Base-by-base conservation (phyloP, 768 basidiomycete species). In the Cytidiella melzeri region DNA sequence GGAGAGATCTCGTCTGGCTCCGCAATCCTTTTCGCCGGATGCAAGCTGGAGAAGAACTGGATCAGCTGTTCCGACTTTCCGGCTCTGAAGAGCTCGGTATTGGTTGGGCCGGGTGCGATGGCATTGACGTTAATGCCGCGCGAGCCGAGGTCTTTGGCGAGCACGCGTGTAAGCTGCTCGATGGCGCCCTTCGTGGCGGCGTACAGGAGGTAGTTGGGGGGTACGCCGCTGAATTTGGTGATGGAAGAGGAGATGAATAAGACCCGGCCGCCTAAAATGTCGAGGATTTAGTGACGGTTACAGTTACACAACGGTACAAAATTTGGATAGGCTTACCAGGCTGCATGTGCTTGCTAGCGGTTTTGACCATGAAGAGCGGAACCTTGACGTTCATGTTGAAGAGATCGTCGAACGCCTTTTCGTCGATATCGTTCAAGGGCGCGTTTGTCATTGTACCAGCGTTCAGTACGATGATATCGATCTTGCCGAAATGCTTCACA, bases 171-270 rank as follows among this genome's bases (percentile, higher is more conserved):
- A 26, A 78, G 67, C 52, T 79, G 77, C 57, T 80, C 76, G 45
- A 80, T 67, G 5, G 78, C 78, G 23, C 75, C 78, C 59, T 79
- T 77, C 1, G 76, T 70, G 27, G 73, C 74, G 48, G 72, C 67
- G 62, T 79, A 79, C 41, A 71, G 61, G 6, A 79, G 66, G 3
- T 69, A 67, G 45, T 72, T 72, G 1, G 77, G 70, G 5, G 66
- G 62, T 23, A 79, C 64, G 23, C 61, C 67, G 0, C 71, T 65
- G 20, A 69, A 61, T 13, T 53, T 54, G 4, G 76, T 76, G 42
- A 78, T 57, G 40, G 71, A 74, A 5, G 69, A 69, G 0, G 76
- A 78, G 59, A 77, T 72, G 63, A 81, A 77, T 27, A 80, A 71
- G 42, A 80, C 71, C 7, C 75, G 71, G 2, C 75, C 76, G 19